phyloP scores from a whole-genome alignment of 208 protist genomes.

The Herpetomonas tarakana region DNA sequence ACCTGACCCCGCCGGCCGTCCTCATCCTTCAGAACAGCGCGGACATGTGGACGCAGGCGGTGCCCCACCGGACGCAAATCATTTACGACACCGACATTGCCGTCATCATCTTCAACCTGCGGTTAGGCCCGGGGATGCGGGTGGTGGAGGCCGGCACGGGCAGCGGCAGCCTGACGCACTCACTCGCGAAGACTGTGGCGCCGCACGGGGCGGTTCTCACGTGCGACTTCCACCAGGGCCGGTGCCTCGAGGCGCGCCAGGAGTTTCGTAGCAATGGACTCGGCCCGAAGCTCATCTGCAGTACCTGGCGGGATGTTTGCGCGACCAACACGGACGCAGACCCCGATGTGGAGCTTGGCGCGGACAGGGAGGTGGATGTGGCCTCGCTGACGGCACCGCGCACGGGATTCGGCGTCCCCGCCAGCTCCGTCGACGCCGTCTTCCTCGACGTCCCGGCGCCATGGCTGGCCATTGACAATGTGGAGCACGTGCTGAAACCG shows the following conservation, averaged over 20 bases:
- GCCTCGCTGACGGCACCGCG: constrained; percentile 31
- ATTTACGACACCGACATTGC: constrained; percentile 92
- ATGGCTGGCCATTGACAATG: constrained; percentile 85
- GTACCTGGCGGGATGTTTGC: constrained; percentile 86
- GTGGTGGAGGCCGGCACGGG: constrained; percentile 91
- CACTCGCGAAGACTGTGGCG: constrained; percentile 73
- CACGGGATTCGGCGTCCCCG: constrained; percentile 71
- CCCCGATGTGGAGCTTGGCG: constrained; percentile 17
- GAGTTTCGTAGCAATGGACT: constrained; percentile 82
- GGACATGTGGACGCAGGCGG: constrained; percentile 88
- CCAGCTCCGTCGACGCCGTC: constrained; percentile 78
- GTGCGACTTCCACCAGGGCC: constrained; percentile 85
- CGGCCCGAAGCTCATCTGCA: constrained; percentile 47
- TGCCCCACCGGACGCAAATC: constrained; percentile 91
- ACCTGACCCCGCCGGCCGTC: constrained; percentile 30
- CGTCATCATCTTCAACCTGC: constrained; percentile 74
- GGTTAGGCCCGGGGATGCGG: constrained; percentile 60
- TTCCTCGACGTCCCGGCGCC: constrained; percentile 93
- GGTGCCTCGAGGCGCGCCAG: constrained; percentile 67
- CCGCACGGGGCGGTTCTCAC: constrained; percentile 82
- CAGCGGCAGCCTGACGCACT: constrained; percentile 88
- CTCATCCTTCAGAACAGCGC: constrained; percentile 80
- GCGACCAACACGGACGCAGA: constrained; percentile 26
- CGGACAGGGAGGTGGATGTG: constrained; percentile 26
- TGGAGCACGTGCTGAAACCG: constrained; percentile 69